These are phyloP conservation scores for Isochrysis galbana DNA, from an alignment of 78 protist genomes.

Conservation along the genomic window DNA sequence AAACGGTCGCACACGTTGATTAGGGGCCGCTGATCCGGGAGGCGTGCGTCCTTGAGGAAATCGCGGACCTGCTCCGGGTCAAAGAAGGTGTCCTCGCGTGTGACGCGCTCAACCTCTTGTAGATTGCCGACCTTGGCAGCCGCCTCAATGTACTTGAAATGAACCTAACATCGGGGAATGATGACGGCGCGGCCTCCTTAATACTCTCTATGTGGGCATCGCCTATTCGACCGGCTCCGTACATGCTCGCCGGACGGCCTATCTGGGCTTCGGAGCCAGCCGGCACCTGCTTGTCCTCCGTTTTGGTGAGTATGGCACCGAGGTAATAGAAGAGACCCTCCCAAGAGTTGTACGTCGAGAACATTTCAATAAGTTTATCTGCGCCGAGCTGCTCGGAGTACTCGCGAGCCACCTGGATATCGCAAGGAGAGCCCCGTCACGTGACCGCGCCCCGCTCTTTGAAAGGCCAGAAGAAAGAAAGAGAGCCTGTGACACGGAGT, in stretches of 20 bases:
- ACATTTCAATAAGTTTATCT: conserved; percentile 79
- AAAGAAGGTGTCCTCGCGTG: conserved; percentile 87
- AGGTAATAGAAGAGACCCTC: conserved; percentile 83
- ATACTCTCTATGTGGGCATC: no score
- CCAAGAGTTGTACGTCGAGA: conserved; percentile 85
- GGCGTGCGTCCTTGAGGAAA: conserved; percentile 93
- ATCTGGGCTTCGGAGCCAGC: no score
- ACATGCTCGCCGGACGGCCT: no score
- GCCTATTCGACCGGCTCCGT: no score
- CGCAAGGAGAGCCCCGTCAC: no score
- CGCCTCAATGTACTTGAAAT: conserved; percentile 97
- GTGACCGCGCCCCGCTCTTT: no score
- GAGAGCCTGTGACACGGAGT: no score
- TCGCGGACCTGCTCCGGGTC: conserved; percentile 91
- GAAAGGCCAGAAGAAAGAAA: no score
- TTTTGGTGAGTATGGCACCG: conserved; percentile 46
- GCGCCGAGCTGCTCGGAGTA: conserved; percentile 84
- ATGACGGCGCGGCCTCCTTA: no score
- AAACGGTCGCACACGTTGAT: conserved; percentile 98
- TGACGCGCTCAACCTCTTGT: conserved; percentile 95
- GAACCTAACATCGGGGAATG: no score
- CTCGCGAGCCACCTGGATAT: conserved; percentile 92
- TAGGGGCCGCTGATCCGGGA: conserved; percentile 94
- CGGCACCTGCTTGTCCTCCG: conserved; percentile 17
- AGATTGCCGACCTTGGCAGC: conserved; percentile 88